These are phyloP conservation scores for Leccinum boreale DNA, from an alignment of 768 basidiomycete species.

Conservation along the genomic window DNA sequence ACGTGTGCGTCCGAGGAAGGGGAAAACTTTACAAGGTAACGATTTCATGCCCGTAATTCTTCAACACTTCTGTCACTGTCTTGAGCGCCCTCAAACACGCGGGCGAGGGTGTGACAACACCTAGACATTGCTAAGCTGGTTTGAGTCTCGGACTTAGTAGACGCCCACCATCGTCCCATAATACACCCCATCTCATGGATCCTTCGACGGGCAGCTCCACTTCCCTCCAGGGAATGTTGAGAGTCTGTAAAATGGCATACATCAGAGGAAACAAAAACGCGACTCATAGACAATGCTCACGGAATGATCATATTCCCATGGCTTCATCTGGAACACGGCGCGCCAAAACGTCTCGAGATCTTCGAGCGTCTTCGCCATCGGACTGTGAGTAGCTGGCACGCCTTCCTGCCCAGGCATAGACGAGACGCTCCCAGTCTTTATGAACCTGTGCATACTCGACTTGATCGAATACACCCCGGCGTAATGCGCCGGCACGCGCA, in stretches of 20 bases:
- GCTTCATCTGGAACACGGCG: slow-evolving; percentile 53
- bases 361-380: slow-evolving; percentile 59
- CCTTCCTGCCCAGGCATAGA: slow-evolving; percentile 56
- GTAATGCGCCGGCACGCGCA: slow-evolving; percentile 64
- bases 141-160: not conserved
- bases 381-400: slow-evolving; percentile 50
- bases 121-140: slow-evolving; percentile 31
- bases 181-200: slow-evolving; percentile 55
- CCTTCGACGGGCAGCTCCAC: slow-evolving; percentile 46
- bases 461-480: slow-evolving; percentile 62
- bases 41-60: slow-evolving; percentile 47
- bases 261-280: not conserved
- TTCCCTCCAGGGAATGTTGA: slow-evolving; percentile 35
- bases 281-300: slow-evolving; percentile 20
- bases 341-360: slow-evolving; percentile 68
- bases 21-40: slow-evolving; percentile 47
- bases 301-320: slow-evolving; percentile 64
- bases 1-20: not conserved
- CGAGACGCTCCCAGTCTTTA: slow-evolving; percentile 45
- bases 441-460: slow-evolving; percentile 56
- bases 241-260: slow-evolving; percentile 20
- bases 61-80: slow-evolving; percentile 42
- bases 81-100: slow-evolving; percentile 55
- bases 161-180: slow-evolving; percentile 57
- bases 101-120: slow-evolving; percentile 56